Percentiles rank a stretch among this genome's conserved stretches.
Conservation (phyloP, 768 basidiomycete genomes). For the Lentinus tigrinus region DNA sequence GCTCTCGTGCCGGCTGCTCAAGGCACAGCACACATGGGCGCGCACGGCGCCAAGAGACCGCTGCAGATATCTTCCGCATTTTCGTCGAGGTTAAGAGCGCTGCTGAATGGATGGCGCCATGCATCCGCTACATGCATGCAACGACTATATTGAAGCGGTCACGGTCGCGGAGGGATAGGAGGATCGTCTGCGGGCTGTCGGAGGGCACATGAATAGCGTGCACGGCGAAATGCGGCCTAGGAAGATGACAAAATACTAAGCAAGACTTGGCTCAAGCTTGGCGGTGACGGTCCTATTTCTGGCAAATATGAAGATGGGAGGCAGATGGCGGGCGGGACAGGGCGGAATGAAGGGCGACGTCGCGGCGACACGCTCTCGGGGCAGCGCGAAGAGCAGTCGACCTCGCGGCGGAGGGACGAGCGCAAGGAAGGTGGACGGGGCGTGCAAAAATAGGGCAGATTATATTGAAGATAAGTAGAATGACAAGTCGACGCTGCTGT, state of each 20-base stretch:
- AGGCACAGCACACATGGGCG: not conserved
- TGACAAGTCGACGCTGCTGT: slow-evolving; percentile 11
- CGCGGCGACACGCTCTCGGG: not conserved
- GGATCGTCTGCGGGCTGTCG: not conserved
- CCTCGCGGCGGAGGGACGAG: not conserved
- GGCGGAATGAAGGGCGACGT: not conserved
- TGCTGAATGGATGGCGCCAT: not conserved
- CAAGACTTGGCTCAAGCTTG: slow-evolving; percentile 20
- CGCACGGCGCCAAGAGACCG: not conserved
- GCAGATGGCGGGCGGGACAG: not conserved
- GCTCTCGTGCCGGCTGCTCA: no score
- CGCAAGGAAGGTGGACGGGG: not conserved
- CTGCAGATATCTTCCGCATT: not conserved
- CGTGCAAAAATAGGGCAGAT: slow-evolving; percentile 12
- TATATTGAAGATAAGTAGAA: slow-evolving; percentile 15
- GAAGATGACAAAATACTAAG: slow-evolving; percentile 6
- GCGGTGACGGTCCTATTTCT: slow-evolving; percentile 18
- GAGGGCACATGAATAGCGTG: not conserved
- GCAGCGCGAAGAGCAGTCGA: slow-evolving; percentile 2
- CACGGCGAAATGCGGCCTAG: slow-evolving; percentile 15
- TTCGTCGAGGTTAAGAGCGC: not conserved
- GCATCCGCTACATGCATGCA: no score
- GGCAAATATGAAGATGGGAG: slow-evolving; percentile 2
- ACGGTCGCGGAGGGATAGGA: not conserved
- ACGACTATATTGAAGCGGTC: no score